A percentile compares a stretch with the other conserved stretches of the same genome.
Evolutionary conservation across 441 rosid species (phyloP).

Genomic region (Adansonia grandidieri): DNA sequence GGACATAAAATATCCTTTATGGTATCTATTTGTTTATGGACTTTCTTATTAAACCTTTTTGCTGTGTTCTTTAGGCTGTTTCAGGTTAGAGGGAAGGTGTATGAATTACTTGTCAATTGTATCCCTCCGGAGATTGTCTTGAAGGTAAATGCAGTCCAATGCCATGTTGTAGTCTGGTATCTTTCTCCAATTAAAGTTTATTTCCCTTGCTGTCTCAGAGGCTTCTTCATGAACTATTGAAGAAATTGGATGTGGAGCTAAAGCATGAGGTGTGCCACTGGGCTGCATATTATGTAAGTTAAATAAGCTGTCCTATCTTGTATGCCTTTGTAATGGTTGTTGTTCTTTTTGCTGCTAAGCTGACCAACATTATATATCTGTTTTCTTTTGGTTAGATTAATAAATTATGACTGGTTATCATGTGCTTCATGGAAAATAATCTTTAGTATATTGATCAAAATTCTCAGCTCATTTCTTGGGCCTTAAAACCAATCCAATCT

Average conservation of each 20-base stretch:
- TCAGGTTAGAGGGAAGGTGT: conserved; percentile 86
- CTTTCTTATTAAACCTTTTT: conserved; percentile 28
- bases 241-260: conserved; percentile 83
- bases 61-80: conserved; percentile 59
- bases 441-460: neutral
- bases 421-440: conserved; percentile 4
- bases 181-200: conserved; percentile 19
- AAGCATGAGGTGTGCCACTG: conserved; percentile 95
- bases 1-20: neutral
- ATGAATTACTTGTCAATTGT: conserved; percentile 82
- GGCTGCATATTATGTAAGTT: conserved; percentile 94
- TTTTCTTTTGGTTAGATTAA: neutral
- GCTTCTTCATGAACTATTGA: conserved; percentile 75
- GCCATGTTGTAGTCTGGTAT: neutral
- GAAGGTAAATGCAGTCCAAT: conserved; percentile 56
- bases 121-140: conserved; percentile 82
- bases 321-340: neutral
- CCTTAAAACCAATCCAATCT: neutral
- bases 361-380: neutral
- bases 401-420: neutral
- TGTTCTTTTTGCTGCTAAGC: neutral
- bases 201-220: conserved; percentile 48
- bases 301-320: conserved; percentile 4
- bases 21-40: conserved; percentile 9
- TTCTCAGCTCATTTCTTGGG: neutral